These are phyloP conservation scores for Phytophthora nicotianae DNA, from an alignment of 352 stramenopile species.

Conservation along the genomic window DNA sequence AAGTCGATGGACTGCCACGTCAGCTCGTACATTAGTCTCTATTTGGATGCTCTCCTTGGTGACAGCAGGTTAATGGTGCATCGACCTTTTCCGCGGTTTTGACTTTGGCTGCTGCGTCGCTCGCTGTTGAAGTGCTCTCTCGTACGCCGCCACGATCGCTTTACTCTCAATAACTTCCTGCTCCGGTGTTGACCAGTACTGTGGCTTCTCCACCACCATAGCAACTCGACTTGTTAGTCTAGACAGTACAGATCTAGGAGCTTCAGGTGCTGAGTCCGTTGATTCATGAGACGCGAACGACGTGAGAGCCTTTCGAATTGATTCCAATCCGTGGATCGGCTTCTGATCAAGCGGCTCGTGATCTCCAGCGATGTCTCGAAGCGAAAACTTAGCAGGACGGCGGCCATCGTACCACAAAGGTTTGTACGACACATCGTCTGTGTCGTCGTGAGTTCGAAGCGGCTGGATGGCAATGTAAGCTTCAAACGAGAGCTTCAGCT, in stretches of 20 bases:
- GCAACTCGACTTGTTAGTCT: constrained; percentile 29
- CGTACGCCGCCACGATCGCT: constrained; percentile 27
- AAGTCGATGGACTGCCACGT: not conserved
- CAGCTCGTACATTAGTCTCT: not conserved
- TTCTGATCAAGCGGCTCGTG: constrained; percentile 25
- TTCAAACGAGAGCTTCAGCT: constrained; percentile 56
- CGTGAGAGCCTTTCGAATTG: constrained; percentile 24
- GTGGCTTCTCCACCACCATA: constrained; percentile 40
- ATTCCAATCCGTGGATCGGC: constrained; percentile 26
- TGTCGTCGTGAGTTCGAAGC: constrained; percentile 30
- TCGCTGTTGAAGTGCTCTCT: constrained; percentile 19
- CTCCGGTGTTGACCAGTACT: constrained; percentile 27
- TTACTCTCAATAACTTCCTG: constrained; percentile 22
- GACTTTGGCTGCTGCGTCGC: not conserved
- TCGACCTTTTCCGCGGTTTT: not conserved
- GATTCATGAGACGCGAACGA: constrained; percentile 30
- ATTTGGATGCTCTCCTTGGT: not conserved
- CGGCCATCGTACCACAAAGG: constrained; percentile 36
- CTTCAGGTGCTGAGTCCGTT: constrained; percentile 10
- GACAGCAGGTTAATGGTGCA: not conserved
- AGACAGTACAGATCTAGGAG: constrained; percentile 16
- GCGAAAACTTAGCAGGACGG: constrained; percentile 36
- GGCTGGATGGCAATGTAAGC: constrained; percentile 43
- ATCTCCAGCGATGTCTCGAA: constrained; percentile 28
- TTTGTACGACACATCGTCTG: constrained; percentile 39